Percentiles rank a stretch among this genome's conserved stretches.
phyloP scores from a whole-genome alignment of 768 basidiomycete species.

The Russula brevipes region DNA sequence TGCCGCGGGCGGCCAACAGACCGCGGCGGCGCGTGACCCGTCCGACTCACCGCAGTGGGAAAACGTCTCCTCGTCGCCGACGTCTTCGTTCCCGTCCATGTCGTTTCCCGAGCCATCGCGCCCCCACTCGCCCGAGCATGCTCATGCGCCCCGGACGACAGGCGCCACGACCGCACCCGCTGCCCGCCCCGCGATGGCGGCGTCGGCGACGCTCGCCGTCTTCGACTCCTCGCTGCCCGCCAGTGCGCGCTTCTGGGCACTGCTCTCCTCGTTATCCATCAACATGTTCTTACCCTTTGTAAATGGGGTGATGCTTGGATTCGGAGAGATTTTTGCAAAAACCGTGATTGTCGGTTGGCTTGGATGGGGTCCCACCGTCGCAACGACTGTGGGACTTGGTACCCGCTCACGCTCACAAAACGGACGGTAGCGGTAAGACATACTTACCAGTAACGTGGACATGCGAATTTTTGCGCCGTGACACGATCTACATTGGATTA shows the following conservation, averaged over 20 bases:
- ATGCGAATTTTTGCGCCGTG: not conserved
- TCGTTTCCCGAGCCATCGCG: slow-evolving; percentile 62
- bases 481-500: slow-evolving; percentile 11
- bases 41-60: slow-evolving; percentile 52
- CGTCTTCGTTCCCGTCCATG: slow-evolving; percentile 72
- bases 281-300: slow-evolving; percentile 85
- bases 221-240: slow-evolving; percentile 64
- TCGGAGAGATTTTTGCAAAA: slow-evolving; percentile 89
- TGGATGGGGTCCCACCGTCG: slow-evolving; percentile 37
- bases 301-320: slow-evolving; percentile 95
- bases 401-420: not conserved
- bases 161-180: slow-evolving; percentile 6
- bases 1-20: slow-evolving; percentile 8
- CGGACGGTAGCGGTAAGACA: not conserved
- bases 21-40: slow-evolving; percentile 25
- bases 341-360: slow-evolving; percentile 57
- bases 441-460: not conserved
- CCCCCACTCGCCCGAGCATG: slow-evolving; percentile 38
- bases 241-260: slow-evolving; percentile 61
- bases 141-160: slow-evolving; percentile 26
- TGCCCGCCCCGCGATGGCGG: slow-evolving; percentile 12
- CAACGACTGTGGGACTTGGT: slow-evolving; percentile 25
- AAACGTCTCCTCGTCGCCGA: slow-evolving; percentile 45
- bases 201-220: slow-evolving; percentile 56
- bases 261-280: slow-evolving; percentile 72